phyloP scores from a whole-genome alignment of 148 eudicot genomes.

The Rhododendron ovatum region DNA sequence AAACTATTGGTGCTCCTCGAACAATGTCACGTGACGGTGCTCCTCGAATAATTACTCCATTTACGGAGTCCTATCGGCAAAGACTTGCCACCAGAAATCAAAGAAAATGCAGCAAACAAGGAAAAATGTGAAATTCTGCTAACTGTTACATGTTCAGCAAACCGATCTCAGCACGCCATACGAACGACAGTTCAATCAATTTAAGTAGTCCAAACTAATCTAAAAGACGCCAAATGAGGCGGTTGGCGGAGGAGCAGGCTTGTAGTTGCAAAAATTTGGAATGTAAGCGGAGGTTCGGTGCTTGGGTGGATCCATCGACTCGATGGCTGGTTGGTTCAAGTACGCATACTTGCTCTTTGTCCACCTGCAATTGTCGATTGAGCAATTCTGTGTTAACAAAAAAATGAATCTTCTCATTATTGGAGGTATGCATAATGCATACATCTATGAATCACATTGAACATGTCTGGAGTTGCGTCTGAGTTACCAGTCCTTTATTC shows the following conservation, averaged over 20 bases:
- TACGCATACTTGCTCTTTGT: conserved; percentile 79
- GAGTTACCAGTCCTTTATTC: conserved; percentile 68
- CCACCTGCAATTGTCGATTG: conserved; percentile 53
- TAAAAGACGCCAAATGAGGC: conserved; percentile 19
- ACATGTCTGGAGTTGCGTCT: background rate
- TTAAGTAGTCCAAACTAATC: background rate
- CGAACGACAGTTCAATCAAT: background rate
- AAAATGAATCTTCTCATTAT: background rate
- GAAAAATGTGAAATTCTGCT: background rate
- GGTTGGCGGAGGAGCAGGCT: conserved; percentile 16
- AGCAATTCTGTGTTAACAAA: background rate
- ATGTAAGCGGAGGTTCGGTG: conserved; percentile 30
- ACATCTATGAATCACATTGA: background rate
- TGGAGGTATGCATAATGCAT: background rate
- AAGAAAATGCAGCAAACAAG: background rate
- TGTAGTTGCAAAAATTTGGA: conserved; percentile 36
- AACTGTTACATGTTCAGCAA: background rate
- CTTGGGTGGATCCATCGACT: conserved; percentile 21
- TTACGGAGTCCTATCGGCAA: no score
- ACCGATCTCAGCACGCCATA: background rate
- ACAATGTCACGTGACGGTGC: no score
- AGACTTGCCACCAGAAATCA: background rate
- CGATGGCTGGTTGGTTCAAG: conserved; percentile 60
- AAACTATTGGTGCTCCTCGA: no score
- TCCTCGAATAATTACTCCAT: no score